A percentile compares a stretch with the other conserved stretches of the same genome.
These are phyloP conservation scores for Geranium brycei DNA, from an alignment of 345 rosid genomes.

Conservation along the genomic window DNA sequence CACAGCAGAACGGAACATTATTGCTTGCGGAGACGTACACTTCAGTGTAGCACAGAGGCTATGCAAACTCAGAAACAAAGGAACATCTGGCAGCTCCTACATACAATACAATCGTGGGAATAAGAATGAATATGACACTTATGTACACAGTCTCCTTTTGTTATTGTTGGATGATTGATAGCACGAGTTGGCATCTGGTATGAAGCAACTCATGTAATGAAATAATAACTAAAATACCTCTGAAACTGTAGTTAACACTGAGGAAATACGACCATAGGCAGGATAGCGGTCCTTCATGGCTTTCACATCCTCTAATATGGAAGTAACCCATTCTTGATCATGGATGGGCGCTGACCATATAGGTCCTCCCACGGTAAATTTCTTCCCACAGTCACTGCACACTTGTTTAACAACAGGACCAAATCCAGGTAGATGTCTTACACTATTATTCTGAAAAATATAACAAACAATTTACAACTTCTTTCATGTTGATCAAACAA, in stretches of 20 bases:
- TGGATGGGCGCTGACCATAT: slow-evolving; percentile 98
- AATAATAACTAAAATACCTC: slow-evolving; percentile 34
- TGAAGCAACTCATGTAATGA: neutral
- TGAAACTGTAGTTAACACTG: slow-evolving; percentile 77
- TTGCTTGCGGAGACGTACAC: slow-evolving; percentile 92
- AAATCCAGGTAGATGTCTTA: slow-evolving; percentile 80
- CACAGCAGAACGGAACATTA: slow-evolving; percentile 84
- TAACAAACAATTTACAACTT: neutral
- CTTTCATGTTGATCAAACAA: no score
- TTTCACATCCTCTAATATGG: slow-evolving; percentile 50
- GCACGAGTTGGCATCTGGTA: no score
- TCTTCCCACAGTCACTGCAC: slow-evolving; percentile 88
- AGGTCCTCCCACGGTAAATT: slow-evolving; percentile 94
- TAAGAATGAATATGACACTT: no score
- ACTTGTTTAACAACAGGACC: slow-evolving; percentile 92
- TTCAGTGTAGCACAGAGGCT: slow-evolving; percentile 87
- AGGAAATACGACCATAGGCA: slow-evolving; percentile 78
- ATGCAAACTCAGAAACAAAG: slow-evolving; percentile 86
- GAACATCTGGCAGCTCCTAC: slow-evolving; percentile 92
- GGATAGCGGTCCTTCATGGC: slow-evolving; percentile 76
- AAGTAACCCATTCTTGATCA: slow-evolving; percentile 81
- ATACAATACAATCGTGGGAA: slow-evolving; percentile 5
- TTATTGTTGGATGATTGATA: no score
- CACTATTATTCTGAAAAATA: slow-evolving; percentile 52
- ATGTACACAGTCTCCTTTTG: no score